A percentile compares a stretch with the other conserved stretches of the same genome.
Evolutionary conservation across 805 yeast species (phyloP).

Genomic region (Lachancea waltii): DNA sequence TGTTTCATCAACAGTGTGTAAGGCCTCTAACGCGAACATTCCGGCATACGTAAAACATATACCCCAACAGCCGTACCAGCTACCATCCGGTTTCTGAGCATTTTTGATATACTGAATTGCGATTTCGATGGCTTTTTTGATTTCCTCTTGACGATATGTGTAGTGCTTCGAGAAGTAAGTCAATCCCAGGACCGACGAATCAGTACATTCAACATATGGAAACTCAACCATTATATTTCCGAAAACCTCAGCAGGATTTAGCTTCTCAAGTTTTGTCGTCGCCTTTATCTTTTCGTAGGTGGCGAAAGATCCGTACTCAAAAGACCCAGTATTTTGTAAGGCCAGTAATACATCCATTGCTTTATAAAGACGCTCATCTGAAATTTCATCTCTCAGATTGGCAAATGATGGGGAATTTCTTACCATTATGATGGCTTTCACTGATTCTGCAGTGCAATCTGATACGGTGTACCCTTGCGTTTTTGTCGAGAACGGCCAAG

Average conservation of each 20-base stretch:
- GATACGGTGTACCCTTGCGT: slow-evolving; percentile 94
- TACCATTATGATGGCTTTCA: slow-evolving; percentile 91
- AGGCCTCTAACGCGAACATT: slow-evolving; percentile 96
- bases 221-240: slow-evolving; percentile 98
- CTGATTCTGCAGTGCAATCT: slow-evolving; percentile 94
- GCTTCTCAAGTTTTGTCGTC: slow-evolving; percentile 61
- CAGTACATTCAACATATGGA: slow-evolving; percentile 97
- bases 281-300: slow-evolving; percentile 86
- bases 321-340: slow-evolving; percentile 72
- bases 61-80: slow-evolving; percentile 99
- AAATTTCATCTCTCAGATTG: slow-evolving; percentile 46
- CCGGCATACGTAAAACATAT: slow-evolving; percentile 92
- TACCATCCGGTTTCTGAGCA: slow-evolving; percentile 73
- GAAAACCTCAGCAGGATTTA: slow-evolving; percentile 97
- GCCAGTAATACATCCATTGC: slow-evolving; percentile 72
- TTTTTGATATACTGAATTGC: slow-evolving; percentile 68
- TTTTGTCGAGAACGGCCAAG: slow-evolving; percentile 95
- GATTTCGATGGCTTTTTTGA: slow-evolving; percentile 58
- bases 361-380: slow-evolving; percentile 46
- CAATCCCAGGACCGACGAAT: slow-evolving; percentile 85
- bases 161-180: slow-evolving; percentile 65
- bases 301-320: slow-evolving; percentile 87
- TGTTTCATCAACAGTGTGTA: slow-evolving; percentile 57
- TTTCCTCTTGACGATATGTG: slow-evolving; percentile 59
- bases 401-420: slow-evolving; percentile 51